Evolutionary conservation across 768 basidiomycete genomes (phyloP).

Genomic region (Podaxis sp.): DNA sequence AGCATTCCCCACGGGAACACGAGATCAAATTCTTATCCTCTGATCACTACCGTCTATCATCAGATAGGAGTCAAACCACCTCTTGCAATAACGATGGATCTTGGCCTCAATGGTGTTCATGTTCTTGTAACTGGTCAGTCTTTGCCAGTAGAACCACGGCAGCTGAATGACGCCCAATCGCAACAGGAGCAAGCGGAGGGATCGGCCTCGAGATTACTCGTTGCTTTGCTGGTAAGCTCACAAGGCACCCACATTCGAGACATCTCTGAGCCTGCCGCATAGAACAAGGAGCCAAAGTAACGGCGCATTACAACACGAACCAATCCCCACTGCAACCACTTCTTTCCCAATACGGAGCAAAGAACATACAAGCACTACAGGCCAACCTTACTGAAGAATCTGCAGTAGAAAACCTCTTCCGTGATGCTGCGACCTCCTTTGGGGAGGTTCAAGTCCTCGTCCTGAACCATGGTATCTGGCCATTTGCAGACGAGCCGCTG

Average conservation of each 20-base stretch:
- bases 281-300: slow-evolving; percentile 73
- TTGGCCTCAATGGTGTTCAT: slow-evolving; percentile 58
- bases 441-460: slow-evolving; percentile 56
- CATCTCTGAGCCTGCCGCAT: slow-evolving; percentile 4
- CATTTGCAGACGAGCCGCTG: slow-evolving; percentile 43
- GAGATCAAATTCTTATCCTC: too few relatives aligned
- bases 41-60: too few relatives aligned
- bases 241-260: neutral
- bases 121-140: slow-evolving; percentile 64
- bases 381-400: slow-evolving; percentile 60
- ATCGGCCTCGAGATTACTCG: slow-evolving; percentile 66
- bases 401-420: slow-evolving; percentile 51
- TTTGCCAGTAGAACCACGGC: neutral
- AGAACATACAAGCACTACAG: slow-evolving; percentile 38
- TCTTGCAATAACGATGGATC: slow-evolving; percentile 36
- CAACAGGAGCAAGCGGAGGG: slow-evolving; percentile 69
- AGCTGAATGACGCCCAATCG: neutral
- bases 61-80: neutral
- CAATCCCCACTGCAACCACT: slow-evolving; percentile 39
- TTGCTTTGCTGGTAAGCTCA: slow-evolving; percentile 50
- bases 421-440: slow-evolving; percentile 33
- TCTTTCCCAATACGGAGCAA: slow-evolving; percentile 30
- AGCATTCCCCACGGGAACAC: too few relatives aligned
- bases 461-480: slow-evolving; percentile 62
- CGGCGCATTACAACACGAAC: slow-evolving; percentile 68